Base-by-base conservation (phyloP, 2,329 filamentous ascomycete genomes). In the Ophiostoma australiae region DNA sequence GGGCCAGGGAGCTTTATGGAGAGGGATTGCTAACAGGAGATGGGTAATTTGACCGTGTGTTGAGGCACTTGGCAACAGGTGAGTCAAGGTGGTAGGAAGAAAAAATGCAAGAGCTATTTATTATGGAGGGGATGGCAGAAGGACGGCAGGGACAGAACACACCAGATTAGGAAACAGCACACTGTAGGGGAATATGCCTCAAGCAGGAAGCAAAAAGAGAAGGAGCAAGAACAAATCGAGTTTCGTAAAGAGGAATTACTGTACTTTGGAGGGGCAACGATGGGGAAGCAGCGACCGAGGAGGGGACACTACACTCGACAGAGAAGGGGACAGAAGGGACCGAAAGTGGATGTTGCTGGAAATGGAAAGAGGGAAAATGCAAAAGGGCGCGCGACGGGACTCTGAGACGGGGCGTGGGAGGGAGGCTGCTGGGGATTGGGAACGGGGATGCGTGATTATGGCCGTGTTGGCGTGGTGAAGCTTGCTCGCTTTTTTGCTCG, bases 261-360 rank as follows among this genome's bases (percentile, higher is more conserved):
- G 41, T 65, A 68, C 68, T 69, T 63, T 73, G 69, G 73, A 73
- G 73, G 73, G 73, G 73, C 72, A 73, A 73, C 55, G 63, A 70
- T 68, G 37, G 48, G 65, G 63, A 55, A 55, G 68, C 37, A 33
- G 44, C 37, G 35, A 58, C 55, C 67, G 65, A 37, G n/a, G 35
- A 68, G 52, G 35, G 63, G 66, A 39, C 63, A 33, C 15, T 23
- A 61, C 55, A 15, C 27, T 61, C 35, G 31, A 48, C 44, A 48
- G 52, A 23, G 52, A 27, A 58, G 66, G 27, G 44, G 67, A 55
- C 17, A 17, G 67, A 55, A 55, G 67, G 31, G 31, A 37, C 41
- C 31, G 44, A 58, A 69, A 69, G 67, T 67, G 66, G 66, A 27
- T 23, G 27, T 67, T 35, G 68, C 44, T 20, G 61, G 17, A 35